Evolutionary conservation across 2,329 filamentous ascomycete species (phyloP).

Genomic region (Botrytis tulipae): DNA sequence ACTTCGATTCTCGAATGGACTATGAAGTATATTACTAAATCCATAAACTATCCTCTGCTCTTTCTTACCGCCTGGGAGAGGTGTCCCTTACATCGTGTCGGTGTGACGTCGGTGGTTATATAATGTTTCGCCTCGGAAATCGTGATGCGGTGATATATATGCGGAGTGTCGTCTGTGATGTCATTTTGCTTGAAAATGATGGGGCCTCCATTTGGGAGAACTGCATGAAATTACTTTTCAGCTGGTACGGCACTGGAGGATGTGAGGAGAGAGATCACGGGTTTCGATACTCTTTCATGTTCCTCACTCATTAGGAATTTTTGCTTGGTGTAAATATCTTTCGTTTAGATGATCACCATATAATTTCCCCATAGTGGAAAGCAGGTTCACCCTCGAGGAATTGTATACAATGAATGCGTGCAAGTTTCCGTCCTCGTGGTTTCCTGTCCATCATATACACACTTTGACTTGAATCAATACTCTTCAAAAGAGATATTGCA

Average conservation of each 20-base stretch:
- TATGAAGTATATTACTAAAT: neutral
- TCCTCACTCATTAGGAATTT: neutral
- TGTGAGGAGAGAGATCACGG: neutral
- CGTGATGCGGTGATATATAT: too few species aligned
- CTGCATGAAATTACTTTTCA: neutral
- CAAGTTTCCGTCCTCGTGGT: too few species aligned
- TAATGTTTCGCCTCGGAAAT: too few species aligned
- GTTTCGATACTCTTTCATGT: neutral
- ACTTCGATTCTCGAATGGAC: neutral
- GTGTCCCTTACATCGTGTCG: neutral
- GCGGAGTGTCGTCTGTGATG: too few species aligned
- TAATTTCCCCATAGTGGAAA: fast-evolving
- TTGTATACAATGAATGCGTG: neutral
- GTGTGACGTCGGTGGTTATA: too few species aligned
- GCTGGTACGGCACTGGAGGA: neutral
- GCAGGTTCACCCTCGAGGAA: neutral
- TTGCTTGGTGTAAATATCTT: too few species aligned
- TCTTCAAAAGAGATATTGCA: too few species aligned
- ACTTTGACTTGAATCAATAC: too few species aligned
- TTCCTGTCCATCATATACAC: too few species aligned
- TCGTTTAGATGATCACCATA: too few species aligned
- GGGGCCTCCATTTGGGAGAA: neutral
- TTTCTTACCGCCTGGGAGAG: neutral
- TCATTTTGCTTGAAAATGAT: neutral
- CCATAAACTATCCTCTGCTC: neutral